Conservation (phyloP, 768 basidiomycete species). For the Boletus rubescentipes region DNA sequence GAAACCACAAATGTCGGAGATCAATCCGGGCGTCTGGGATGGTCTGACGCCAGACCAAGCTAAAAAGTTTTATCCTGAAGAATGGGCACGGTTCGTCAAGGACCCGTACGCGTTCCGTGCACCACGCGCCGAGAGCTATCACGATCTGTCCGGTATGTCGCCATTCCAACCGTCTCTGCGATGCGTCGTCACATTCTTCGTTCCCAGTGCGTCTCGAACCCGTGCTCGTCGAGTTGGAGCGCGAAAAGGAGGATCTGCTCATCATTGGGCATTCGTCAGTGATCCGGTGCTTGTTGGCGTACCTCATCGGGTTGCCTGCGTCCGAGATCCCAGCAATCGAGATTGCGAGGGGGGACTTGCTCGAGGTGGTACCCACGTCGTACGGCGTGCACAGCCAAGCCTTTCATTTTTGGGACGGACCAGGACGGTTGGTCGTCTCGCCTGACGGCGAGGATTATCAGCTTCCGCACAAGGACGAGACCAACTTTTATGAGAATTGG, state of each 20-base stretch:
- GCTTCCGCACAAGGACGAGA: slow-evolving; percentile 51
- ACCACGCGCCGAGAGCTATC: slow-evolving; percentile 95
- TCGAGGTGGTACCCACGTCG: slow-evolving; percentile 87
- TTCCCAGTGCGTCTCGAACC: slow-evolving; percentile 89
- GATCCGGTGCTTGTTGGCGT: slow-evolving; percentile 92
- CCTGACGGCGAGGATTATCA: slow-evolving; percentile 33
- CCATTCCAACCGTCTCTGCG: neutral
- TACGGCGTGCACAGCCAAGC: slow-evolving; percentile 90
- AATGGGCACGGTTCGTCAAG: slow-evolving; percentile 89
- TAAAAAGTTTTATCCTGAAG: slow-evolving; percentile 85
- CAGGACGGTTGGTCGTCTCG: slow-evolving; percentile 54
- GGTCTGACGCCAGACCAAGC: slow-evolving; percentile 90
- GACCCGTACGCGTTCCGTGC: slow-evolving; percentile 94
- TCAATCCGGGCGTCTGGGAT: slow-evolving; percentile 98
- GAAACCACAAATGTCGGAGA: slow-evolving; percentile 96
- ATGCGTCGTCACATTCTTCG: neutral
- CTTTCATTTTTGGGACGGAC: slow-evolving; percentile 91
- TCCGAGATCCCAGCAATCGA: slow-evolving; percentile 98
- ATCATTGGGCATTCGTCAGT: slow-evolving; percentile 98
- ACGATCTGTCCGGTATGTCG: slow-evolving; percentile 78
- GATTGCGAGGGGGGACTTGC: slow-evolving; percentile 92
- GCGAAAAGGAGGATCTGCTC: slow-evolving; percentile 89
- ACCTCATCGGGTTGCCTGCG: slow-evolving; percentile 90
- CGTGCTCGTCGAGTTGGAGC: slow-evolving; percentile 88
- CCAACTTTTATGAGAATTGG: slow-evolving; percentile 89